A percentile compares a stretch with the other conserved stretches of the same genome.
These are phyloP conservation scores for Xylaria hypoxylon DNA, from an alignment of 2,329 filamentous ascomycete species.

Conservation along the genomic window DNA sequence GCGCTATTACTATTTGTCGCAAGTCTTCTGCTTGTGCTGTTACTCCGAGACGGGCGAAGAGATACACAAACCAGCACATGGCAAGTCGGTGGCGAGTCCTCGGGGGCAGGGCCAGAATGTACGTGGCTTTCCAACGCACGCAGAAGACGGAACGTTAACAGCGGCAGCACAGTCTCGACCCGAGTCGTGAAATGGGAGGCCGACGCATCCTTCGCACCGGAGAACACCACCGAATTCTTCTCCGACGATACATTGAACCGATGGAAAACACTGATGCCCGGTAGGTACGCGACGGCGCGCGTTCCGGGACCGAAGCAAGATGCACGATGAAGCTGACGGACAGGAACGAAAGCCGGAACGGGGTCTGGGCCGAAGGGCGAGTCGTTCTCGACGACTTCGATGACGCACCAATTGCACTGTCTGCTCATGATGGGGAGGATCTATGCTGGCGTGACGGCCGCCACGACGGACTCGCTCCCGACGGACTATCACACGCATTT, in stretches of 20 bases:
- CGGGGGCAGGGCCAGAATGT: slow-evolving; percentile 53
- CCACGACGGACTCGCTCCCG: slow-evolving; percentile 39
- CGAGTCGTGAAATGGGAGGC: slow-evolving; percentile 51
- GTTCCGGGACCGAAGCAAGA: background rate
- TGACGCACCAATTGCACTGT: slow-evolving; percentile 55
- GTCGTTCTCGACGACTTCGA: slow-evolving; percentile 54
- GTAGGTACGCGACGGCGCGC: background rate
- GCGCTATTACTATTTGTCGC: slow-evolving; percentile 50
- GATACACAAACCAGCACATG: slow-evolving; percentile 41
- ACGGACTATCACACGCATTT: slow-evolving; percentile 46
- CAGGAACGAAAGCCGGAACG: slow-evolving; percentile 45
- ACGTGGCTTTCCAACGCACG: slow-evolving; percentile 20
- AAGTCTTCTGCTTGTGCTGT: slow-evolving; percentile 39
- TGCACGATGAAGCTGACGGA: background rate
- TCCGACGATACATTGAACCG: slow-evolving; percentile 8
- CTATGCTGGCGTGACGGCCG: slow-evolving; percentile 40
- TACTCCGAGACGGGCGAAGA: slow-evolving; percentile 48
- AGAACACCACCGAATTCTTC: slow-evolving; percentile 54
- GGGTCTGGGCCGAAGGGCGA: slow-evolving; percentile 53
- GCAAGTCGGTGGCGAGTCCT: slow-evolving; percentile 55
- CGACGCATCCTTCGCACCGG: slow-evolving; percentile 52
- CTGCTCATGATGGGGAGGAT: slow-evolving; percentile 54
- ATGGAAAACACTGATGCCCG: background rate
- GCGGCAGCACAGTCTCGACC: slow-evolving; percentile 45
- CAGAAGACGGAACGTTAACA: background rate